Percentiles rank a stretch among this genome's conserved stretches.
Evolutionary conservation across 2,329 filamentous ascomycete species (phyloP).

Genomic region (Zymoseptoria brevis): DNA sequence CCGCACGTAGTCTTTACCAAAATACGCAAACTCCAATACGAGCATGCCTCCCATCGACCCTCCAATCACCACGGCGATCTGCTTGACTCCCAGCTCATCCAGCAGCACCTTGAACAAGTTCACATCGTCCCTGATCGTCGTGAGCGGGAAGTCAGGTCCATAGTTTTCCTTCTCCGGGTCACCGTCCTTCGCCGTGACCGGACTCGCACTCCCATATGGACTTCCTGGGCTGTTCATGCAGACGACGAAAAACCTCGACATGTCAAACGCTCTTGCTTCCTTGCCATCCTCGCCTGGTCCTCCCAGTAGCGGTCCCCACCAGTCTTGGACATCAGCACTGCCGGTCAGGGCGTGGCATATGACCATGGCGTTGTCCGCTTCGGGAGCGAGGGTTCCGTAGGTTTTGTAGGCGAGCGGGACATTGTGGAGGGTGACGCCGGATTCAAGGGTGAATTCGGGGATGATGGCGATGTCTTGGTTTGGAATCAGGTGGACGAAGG

Average conservation of each 20-base stretch:
- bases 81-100: constrained; percentile 70
- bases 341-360: constrained; percentile 80
- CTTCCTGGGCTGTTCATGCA: constrained; percentile 82
- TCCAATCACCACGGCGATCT: constrained; percentile 70
- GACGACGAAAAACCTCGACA: constrained; percentile 73
- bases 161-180: constrained; percentile 67
- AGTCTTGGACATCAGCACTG: constrained; percentile 75
- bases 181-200: constrained; percentile 80
- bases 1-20: constrained; percentile 76
- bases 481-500: constrained; percentile 75
- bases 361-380: constrained; percentile 55
- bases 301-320: constrained; percentile 79
- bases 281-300: constrained; percentile 54
- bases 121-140: constrained; percentile 91
- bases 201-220: constrained; percentile 80
- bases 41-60: constrained; percentile 86
- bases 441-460: constrained; percentile 87
- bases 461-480: constrained; percentile 82
- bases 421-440: constrained; percentile 74
- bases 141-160: constrained; percentile 91
- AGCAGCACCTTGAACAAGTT: constrained; percentile 74
- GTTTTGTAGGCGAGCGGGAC: constrained; percentile 59
- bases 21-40: constrained; percentile 85
- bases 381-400: constrained; percentile 49
- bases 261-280: constrained; percentile 57